Percentiles rank a stretch among this genome's conserved stretches.
Evolutionary conservation across 768 basidiomycete genomes (phyloP).

Genomic region (Tricholoma furcatifolium): DNA sequence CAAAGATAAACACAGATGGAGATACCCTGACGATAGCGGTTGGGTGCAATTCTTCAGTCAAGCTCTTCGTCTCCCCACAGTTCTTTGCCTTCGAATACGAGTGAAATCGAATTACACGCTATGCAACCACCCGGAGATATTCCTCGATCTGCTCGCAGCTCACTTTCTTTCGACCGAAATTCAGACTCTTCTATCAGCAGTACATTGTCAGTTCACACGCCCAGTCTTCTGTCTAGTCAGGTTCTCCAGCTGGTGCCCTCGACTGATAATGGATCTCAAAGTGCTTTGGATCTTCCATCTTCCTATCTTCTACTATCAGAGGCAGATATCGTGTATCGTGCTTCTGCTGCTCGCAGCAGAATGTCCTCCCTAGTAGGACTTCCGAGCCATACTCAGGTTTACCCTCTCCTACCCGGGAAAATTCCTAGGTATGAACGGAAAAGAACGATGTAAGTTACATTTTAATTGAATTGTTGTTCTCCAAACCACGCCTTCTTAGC

Average conservation of each 20-base stretch:
- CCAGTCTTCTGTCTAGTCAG: slow-evolving; percentile 1
- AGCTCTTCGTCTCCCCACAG: too few relatives aligned
- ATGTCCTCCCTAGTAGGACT: neutral
- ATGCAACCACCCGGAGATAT: neutral
- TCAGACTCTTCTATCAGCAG: neutral
- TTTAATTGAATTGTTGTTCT: too few relatives aligned
- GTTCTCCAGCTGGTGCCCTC: neutral
- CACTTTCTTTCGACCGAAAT: neutral
- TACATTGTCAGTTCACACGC: neutral
- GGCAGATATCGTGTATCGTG: neutral
- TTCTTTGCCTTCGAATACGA: too few relatives aligned
- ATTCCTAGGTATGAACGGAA: slow-evolving; percentile 11
- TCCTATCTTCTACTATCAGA: neutral
- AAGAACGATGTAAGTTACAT: slow-evolving; percentile 4
- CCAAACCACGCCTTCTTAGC: neutral
- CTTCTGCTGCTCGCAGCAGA: neutral
- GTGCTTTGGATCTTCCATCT: neutral
- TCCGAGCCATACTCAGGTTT: neutral
- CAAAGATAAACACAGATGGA: too few relatives aligned
- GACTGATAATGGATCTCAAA: neutral
- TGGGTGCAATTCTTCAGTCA: too few relatives aligned
- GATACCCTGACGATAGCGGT: too few relatives aligned
- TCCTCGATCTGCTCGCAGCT: neutral
- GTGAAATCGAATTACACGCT: neutral
- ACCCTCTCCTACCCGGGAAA: slow-evolving; percentile 5